These are phyloP conservation scores for Cyberlindnera euphorbiiphila DNA, from an alignment of 805 yeast genomes.

Conservation along the genomic window DNA sequence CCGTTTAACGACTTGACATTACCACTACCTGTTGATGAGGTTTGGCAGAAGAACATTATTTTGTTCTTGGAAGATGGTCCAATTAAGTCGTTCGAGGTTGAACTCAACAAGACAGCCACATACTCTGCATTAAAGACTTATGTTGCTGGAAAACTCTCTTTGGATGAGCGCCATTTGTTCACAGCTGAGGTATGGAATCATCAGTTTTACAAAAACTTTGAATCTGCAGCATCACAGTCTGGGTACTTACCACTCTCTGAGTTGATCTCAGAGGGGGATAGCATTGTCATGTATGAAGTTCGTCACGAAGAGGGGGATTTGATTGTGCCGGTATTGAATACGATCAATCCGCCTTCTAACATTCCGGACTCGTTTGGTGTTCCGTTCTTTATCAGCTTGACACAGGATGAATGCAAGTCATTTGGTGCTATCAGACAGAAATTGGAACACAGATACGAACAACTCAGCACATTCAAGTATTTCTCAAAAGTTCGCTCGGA, in stretches of 20 bases:
- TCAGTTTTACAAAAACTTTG: conserved; percentile 68
- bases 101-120: conserved; percentile 60
- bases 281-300: conserved; percentile 60
- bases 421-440: conserved; percentile 56
- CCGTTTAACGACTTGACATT: conserved; percentile 88
- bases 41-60: conserved; percentile 65
- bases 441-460: conserved; percentile 46
- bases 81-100: conserved; percentile 61
- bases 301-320: conserved; percentile 41
- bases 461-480: conserved; percentile 42
- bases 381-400: conserved; percentile 68
- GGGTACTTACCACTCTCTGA: conserved; percentile 63
- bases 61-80: conserved; percentile 56
- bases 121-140: conserved; percentile 60
- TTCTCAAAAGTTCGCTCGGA: conserved; percentile 27
- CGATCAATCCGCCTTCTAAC: conserved; percentile 37
- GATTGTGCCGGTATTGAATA: conserved; percentile 59
- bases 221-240: conserved; percentile 48
- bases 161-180: conserved; percentile 36
- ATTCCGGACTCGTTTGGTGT: conserved; percentile 57
- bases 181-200: conserved; percentile 63
- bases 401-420: conserved; percentile 48
- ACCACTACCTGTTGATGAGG: conserved; percentile 75
- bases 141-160: conserved; percentile 45
- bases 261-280: conserved; percentile 58